Conservation (phyloP, 352 stramenopile genomes). For the Thalassiosira livingstoniorum region DNA sequence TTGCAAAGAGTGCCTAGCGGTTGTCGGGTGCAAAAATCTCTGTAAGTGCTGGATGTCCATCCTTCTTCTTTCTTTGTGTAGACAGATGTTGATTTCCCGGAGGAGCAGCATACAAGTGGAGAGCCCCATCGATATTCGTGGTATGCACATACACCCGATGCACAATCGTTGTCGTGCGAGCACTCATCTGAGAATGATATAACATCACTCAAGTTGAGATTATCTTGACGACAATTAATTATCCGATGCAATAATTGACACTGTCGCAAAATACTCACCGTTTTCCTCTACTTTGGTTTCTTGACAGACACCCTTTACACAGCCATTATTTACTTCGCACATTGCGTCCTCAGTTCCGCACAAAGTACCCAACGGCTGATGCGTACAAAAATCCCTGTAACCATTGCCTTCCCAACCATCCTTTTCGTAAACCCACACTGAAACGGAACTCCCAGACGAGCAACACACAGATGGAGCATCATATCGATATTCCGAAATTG, state of each 20-base stretch:
- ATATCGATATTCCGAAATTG: neutral
- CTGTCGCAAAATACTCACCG: too few relatives aligned
- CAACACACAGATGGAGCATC: neutral
- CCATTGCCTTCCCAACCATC: neutral
- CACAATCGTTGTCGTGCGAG: neutral
- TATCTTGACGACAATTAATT: too few relatives aligned
- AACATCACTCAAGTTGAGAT: too few relatives aligned
- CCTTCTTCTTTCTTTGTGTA: neutral
- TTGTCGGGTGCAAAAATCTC: neutral
- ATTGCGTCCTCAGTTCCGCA: neutral
- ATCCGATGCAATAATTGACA: too few relatives aligned
- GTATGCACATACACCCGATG: neutral
- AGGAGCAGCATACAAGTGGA: neutral
- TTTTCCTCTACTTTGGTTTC: too few relatives aligned
- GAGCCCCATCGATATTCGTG: neutral
- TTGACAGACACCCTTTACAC: too few relatives aligned
- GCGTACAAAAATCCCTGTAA: neutral
- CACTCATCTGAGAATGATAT: too few relatives aligned
- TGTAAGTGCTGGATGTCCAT: neutral
- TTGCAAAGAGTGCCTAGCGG: neutral
- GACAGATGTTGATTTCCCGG: neutral
- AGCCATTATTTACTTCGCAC: too few relatives aligned
- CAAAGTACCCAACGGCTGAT: neutral
- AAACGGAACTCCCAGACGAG: neutral
- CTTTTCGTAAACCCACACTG: neutral